Base-by-base conservation (phyloP, 2,329 filamentous ascomycete species). In the Trichophyton simii region DNA sequence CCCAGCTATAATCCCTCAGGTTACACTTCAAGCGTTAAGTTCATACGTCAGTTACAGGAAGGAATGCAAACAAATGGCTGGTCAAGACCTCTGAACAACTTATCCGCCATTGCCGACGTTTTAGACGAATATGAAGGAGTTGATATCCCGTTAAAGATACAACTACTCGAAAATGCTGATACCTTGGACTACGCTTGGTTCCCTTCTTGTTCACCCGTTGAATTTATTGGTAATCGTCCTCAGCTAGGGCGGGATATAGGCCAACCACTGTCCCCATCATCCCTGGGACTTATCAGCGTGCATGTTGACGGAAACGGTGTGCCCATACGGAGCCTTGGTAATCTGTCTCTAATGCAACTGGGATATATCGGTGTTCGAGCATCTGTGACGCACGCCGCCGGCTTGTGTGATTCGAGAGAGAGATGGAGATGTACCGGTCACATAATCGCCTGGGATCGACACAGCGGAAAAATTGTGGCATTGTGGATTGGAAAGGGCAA, bases 391-490 rank as follows among this genome's bases (percentile, higher is more conserved):
- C 4, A n/a, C 36, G 38, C 61, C 11, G 57, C n/a, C 15, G 11
- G 15, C 18, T n/a, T 55, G 13, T 20, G 63, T 6, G 60, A 64
- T 22, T 18, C 52, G 9, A 42, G 3, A 22, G 52, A 42, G 58
- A 58, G 61, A n/a, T 75, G 72, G 71, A 63, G 65, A 48, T 62
- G 67, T 42, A 72, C 72, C 0, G 73, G 72, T 4, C 70, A 76
- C 61, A 69, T 75, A 25, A 67, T 75, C 57, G 67, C 68, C 31
- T 74, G 70, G 70, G 72, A 76, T 62, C 70, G 73, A 38, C 64
- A 65, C 59, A 65, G 63, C 44, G 66, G 68, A 13, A 65, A 66
- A 46, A 66, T 73, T 60, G 59, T 73, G 28, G 63, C 69, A 28
- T 58, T 75, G 4, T 73, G 67, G 65, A 64, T 70, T 41, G 72